Conservation (phyloP, 106 monocot species). For the Apostasia ramifera region DNA sequence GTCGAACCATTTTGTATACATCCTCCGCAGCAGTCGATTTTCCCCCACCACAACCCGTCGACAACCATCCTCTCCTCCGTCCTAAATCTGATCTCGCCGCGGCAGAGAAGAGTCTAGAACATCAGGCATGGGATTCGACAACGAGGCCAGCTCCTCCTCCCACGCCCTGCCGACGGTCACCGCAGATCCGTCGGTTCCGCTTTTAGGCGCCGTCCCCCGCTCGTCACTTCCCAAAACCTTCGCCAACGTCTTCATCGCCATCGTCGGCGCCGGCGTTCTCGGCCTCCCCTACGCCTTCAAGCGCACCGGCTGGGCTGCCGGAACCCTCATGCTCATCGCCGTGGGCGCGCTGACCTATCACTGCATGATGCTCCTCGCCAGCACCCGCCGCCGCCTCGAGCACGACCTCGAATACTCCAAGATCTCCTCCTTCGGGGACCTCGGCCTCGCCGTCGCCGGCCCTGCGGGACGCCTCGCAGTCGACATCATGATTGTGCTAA, state of each 20-base stretch:
- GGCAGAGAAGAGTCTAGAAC: too few species aligned
- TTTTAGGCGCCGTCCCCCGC: conserved; percentile 18
- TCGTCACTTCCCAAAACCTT: conserved; percentile 89
- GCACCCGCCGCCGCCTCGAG: conserved; percentile 61
- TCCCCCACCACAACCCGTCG: too few species aligned
- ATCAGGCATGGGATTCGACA: conserved; percentile 7
- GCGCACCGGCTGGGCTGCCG: conserved; percentile 76
- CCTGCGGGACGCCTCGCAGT: conserved; percentile 34
- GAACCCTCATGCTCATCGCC: conserved; percentile 34
- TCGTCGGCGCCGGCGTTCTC: conserved; percentile 92
- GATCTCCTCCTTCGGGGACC: conserved; percentile 48
- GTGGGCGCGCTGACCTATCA: conserved; percentile 67
- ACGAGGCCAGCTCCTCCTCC: conserved; percentile 19
- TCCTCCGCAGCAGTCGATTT: too few species aligned
- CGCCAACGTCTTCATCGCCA: conserved; percentile 96
- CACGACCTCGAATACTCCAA: conserved; percentile 17
- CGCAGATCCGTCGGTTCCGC: not conserved
- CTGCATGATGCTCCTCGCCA: conserved; percentile 85
- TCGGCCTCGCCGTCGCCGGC: conserved; percentile 43
- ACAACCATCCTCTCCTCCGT: too few species aligned
- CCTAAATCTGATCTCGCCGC: too few species aligned
- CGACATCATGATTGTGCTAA: conserved; percentile 49
- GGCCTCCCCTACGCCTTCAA: conserved; percentile 92
- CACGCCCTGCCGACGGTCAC: conserved; percentile 5
- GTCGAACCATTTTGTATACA: too few species aligned